Evolutionary conservation across 2,329 filamentous ascomycete species (phyloP).

Genomic region (Myriosclerotinia duriaeana): DNA sequence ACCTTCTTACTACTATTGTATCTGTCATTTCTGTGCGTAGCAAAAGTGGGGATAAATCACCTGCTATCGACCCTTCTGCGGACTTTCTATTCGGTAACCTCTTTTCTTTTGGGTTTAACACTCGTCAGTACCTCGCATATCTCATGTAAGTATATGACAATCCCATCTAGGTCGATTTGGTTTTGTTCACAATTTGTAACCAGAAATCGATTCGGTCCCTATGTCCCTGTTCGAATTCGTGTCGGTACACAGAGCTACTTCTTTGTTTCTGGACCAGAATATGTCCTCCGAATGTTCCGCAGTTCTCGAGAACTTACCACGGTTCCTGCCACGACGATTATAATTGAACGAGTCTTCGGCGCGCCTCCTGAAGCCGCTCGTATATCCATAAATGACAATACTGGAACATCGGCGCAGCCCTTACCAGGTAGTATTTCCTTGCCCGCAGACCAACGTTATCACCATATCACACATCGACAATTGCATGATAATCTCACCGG

Average conservation of each 20-base stretch:
- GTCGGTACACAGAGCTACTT: conserved; percentile 27
- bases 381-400: conserved; percentile 26
- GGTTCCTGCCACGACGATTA: conserved; percentile 9
- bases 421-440: conserved; percentile 25
- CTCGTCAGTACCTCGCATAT: conserved; percentile 23
- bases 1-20: conserved; percentile 21
- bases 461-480: conserved; percentile 25
- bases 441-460: conserved; percentile 28
- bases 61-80: conserved; percentile 29
- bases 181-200: neutral
- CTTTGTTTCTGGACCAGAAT: conserved; percentile 30
- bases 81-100: conserved; percentile 31
- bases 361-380: conserved; percentile 21
- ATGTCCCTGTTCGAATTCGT: conserved; percentile 29
- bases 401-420: conserved; percentile 27
- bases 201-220: conserved; percentile 27
- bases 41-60: conserved; percentile 22
- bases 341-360: conserved; percentile 28
- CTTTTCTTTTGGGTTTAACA: conserved; percentile 29
- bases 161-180: neutral
- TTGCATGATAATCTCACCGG: conserved; percentile 27
- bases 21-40: conserved; percentile 18
- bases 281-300: conserved; percentile 29
- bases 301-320: conserved; percentile 28
- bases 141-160: conserved; percentile 21